These are phyloP conservation scores for Lentinula guzmanii DNA, from an alignment of 768 basidiomycete genomes.

Conservation along the genomic window DNA sequence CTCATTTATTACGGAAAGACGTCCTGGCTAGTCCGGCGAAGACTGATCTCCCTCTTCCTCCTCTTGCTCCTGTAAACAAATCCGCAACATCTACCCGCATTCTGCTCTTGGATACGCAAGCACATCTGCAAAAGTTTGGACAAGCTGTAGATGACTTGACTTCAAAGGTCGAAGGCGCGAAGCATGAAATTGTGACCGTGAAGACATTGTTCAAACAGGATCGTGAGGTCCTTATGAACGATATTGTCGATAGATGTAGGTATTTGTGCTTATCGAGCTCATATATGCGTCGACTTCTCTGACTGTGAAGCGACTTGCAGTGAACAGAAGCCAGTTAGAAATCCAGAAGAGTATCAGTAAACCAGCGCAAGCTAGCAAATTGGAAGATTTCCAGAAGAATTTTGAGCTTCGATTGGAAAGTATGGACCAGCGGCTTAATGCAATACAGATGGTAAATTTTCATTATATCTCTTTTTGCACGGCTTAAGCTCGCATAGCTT, in stretches of 20 bases:
- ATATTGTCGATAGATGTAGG: constrained; percentile 53
- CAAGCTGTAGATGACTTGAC: constrained; percentile 48
- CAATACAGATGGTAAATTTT: constrained; percentile 45
- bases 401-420: constrained; percentile 36
- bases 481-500: constrained; percentile 11
- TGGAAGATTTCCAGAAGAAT: constrained; percentile 36
- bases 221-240: constrained; percentile 48
- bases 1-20: constrained; percentile 47
- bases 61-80: constrained; percentile 53
- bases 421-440: constrained; percentile 46
- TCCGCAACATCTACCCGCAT: constrained; percentile 66
- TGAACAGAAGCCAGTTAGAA: constrained; percentile 57
- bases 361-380: constrained; percentile 41
- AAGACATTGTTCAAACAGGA: constrained; percentile 56
- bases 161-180: constrained; percentile 43
- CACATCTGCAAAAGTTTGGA: constrained; percentile 63
- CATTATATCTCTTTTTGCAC: background rate
- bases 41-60: constrained; percentile 24
- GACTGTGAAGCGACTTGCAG: constrained; percentile 25
- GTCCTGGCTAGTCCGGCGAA: constrained; percentile 7
- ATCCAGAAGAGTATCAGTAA: constrained; percentile 52
- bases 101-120: constrained; percentile 69
- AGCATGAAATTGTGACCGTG: constrained; percentile 44
- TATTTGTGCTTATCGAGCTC: constrained; percentile 12
- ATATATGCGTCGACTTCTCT: constrained; percentile 5